These are phyloP conservation scores for Coemansia sp. DNA, from an alignment of 192 early-diverging fungal species.

Conservation along the genomic window DNA sequence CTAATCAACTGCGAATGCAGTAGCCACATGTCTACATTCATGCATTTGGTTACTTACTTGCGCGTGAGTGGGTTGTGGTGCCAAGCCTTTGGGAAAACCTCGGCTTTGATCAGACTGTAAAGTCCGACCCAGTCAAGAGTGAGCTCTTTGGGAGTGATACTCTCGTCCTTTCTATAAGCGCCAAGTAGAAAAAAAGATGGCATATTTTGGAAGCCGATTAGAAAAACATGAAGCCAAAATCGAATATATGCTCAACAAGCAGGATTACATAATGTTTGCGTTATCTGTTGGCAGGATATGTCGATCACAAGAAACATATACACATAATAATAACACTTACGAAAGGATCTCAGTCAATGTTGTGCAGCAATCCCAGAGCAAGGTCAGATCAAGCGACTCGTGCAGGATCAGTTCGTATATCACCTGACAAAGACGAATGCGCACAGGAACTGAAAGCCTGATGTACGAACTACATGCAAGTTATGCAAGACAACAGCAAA, in stretches of 20 bases:
- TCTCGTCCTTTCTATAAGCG: slow-evolving; percentile 45
- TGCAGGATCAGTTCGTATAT: slow-evolving; percentile 67
- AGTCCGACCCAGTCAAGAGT: slow-evolving; percentile 75
- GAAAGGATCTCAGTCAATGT: slow-evolving; percentile 65
- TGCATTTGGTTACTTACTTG: slow-evolving; percentile 31
- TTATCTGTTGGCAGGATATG: background rate
- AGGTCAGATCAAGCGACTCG: slow-evolving; percentile 66
- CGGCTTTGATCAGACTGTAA: slow-evolving; percentile 60
- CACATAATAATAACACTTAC: slow-evolving; percentile 45
- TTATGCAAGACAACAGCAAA: background rate
- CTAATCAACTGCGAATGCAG: background rate
- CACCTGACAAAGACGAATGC: slow-evolving; percentile 42
- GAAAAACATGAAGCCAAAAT: too few relatives aligned
- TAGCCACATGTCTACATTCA: background rate
- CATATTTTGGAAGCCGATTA: background rate
- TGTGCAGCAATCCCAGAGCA: slow-evolving; percentile 64
- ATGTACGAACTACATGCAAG: slow-evolving; percentile 46
- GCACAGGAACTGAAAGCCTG: slow-evolving; percentile 20
- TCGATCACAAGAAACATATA: background rate
- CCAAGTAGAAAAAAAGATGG: background rate
- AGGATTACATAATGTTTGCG: too few relatives aligned
- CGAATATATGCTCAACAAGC: too few relatives aligned
- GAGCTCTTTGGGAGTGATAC: slow-evolving; percentile 62
- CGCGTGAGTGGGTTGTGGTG: slow-evolving; percentile 61
- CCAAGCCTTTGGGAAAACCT: slow-evolving; percentile 67